These are phyloP conservation scores for Nemania sp. DNA, from an alignment of 2,329 filamentous ascomycete genomes.

Conservation along the genomic window DNA sequence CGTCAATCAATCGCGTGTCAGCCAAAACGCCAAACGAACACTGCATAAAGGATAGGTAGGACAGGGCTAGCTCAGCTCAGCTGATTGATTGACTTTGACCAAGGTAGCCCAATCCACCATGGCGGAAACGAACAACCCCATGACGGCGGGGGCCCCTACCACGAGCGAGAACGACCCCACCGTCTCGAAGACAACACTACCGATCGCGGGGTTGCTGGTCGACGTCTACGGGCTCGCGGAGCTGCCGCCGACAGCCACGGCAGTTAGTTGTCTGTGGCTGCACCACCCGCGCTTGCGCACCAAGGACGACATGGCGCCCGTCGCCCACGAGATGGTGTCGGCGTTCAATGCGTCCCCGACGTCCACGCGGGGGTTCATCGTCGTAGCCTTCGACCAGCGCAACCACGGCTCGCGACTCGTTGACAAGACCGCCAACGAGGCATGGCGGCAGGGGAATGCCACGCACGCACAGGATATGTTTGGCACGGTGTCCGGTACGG, in stretches of 20 bases:
- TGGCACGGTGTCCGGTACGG: conserved; percentile 77
- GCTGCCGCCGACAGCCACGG: conserved; percentile 64
- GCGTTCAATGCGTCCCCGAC: conserved; percentile 68
- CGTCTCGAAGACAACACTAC: conserved; percentile 74
- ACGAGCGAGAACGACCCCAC: background rate
- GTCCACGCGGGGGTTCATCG: conserved; percentile 73
- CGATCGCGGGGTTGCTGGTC: conserved; percentile 81
- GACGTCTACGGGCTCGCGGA: conserved; percentile 86
- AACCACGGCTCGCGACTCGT: conserved; percentile 87
- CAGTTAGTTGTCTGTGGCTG: conserved; percentile 88
- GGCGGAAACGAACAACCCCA: conserved; percentile 37
- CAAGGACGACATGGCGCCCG: conserved; percentile 78
- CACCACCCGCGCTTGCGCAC: conserved; percentile 82
- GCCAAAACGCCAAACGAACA: no score
- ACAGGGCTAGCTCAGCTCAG: no score
- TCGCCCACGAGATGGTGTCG: conserved; percentile 76
- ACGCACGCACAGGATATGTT: conserved; percentile 95
- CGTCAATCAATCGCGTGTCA: no score
- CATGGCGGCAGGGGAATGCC: conserved; percentile 83
- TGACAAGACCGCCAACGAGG: conserved; percentile 75
- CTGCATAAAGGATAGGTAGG: no score
- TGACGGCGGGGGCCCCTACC: conserved; percentile 1
- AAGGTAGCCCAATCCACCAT: conserved; percentile 16
- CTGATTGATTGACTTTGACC: no score
- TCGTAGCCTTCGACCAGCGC: conserved; percentile 88